Conservation (phyloP, 192 early-diverging fungal species). For the Coemansia asiatica region DNA sequence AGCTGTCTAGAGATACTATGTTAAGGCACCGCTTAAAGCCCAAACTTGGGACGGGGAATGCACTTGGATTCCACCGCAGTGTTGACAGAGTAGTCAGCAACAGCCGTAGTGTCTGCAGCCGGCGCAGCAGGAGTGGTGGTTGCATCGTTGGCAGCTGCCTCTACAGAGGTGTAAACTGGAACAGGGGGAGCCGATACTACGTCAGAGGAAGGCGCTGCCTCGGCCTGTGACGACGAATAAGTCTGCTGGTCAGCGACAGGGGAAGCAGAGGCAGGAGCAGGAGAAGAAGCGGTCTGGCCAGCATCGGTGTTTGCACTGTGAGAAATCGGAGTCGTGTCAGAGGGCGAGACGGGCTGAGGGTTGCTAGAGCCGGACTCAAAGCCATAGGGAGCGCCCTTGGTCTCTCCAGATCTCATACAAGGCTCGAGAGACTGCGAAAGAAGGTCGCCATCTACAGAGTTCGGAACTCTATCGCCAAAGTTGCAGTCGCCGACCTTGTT, state of each 20-base stretch:
- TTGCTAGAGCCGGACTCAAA: slow-evolving; percentile 31
- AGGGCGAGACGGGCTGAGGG: not conserved
- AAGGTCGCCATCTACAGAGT: slow-evolving; percentile 51
- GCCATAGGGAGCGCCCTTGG: slow-evolving; percentile 51
- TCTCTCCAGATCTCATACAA: slow-evolving; percentile 47
- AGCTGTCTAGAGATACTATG: not conserved
- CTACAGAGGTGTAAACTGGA: not conserved
- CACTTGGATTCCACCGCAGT: not conserved
- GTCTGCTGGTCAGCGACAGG: not conserved
- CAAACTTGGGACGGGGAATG: not conserved
- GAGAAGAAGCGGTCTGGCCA: not conserved
- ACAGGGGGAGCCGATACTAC: slow-evolving; percentile 1
- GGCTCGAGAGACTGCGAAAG: slow-evolving; percentile 63
- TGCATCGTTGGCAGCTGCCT: not conserved
- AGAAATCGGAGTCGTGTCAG: not conserved
- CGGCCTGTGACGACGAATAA: not conserved
- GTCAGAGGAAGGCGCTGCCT: not conserved
- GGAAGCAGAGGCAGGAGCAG: not conserved
- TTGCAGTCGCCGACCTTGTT: slow-evolving; percentile 62
- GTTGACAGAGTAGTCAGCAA: not conserved
- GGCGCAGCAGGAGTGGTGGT: slow-evolving; percentile 8
- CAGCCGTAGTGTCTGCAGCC: slow-evolving; percentile 10
- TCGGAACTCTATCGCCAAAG: slow-evolving; percentile 56
- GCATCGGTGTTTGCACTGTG: not conserved
- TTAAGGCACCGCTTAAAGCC: not conserved